Conservation (phyloP, 495 filamentous ascomycete species). For the Amphirosellinia nigrospora region DNA sequence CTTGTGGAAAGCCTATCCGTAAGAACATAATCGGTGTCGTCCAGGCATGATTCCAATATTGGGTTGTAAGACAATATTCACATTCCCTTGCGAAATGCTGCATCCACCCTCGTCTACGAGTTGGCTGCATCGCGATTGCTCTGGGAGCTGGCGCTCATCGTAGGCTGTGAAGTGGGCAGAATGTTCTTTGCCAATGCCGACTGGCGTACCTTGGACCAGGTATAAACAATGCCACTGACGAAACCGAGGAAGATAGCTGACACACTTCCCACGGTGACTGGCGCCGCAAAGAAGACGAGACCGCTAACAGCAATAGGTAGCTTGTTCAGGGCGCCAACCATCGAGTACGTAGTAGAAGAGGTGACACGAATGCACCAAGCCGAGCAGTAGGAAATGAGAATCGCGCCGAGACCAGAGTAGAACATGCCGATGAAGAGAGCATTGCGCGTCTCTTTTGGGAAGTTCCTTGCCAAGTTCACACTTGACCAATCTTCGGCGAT, state of each 20-base stretch:
- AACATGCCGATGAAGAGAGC: slow-evolving; percentile 85
- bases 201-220: slow-evolving; percentile 90
- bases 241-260: slow-evolving; percentile 90
- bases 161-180: slow-evolving; percentile 70
- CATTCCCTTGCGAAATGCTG: slow-evolving; percentile 2
- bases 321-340: slow-evolving; percentile 98
- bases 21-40: slow-evolving; percentile 23
- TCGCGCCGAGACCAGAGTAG: slow-evolving; percentile 88
- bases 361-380: slow-evolving; percentile 98
- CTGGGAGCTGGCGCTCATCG: slow-evolving; percentile 88
- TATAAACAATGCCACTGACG: slow-evolving; percentile 87
- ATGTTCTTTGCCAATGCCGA: slow-evolving; percentile 64
- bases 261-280: slow-evolving; percentile 89
- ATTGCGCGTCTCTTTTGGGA: slow-evolving; percentile 78
- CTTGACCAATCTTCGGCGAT: slow-evolving; percentile 91
- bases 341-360: slow-evolving; percentile 94
- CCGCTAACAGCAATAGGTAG: slow-evolving; percentile 91
- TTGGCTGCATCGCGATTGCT: slow-evolving; percentile 82
- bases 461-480: slow-evolving; percentile 83
- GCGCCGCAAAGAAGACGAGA: slow-evolving; percentile 92
- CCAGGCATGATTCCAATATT: slow-evolving; percentile 26
- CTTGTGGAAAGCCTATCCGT: slow-evolving; percentile 6
- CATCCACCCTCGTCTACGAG: slow-evolving; percentile 40
- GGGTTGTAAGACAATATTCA: slow-evolving; percentile 13
- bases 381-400: slow-evolving; percentile 98